A percentile compares a stretch with the other conserved stretches of the same genome.
Evolutionary conservation across 805 yeast species (phyloP).

Genomic region (Debaryomyces prosopidis): DNA sequence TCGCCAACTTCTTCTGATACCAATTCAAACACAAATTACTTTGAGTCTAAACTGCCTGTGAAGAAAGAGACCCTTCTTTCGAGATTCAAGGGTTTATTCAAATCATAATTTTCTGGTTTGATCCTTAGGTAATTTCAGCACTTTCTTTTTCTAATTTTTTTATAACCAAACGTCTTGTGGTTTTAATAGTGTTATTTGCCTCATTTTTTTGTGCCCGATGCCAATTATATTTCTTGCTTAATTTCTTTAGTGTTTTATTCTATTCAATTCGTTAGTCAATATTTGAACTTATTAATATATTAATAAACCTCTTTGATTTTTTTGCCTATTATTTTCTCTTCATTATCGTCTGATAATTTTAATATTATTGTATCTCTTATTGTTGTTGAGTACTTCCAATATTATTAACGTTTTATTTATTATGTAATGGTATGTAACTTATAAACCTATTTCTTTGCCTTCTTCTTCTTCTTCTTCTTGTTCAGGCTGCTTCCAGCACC

Average conservation of each 20-base stretch:
- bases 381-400: neutral
- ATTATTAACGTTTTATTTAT: neutral
- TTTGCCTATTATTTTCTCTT: neutral
- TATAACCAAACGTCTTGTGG: too few relatives aligned
- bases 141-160: too few relatives aligned
- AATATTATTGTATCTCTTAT: neutral
- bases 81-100: conserved; percentile 34
- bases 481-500: conserved; percentile 8
- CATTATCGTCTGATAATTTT: neutral
- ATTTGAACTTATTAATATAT: neutral
- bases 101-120: conserved; percentile 7
- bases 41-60: conserved; percentile 3
- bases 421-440: neutral
- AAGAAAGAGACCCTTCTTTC: conserved; percentile 29
- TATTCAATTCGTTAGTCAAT: conserved; percentile 1
- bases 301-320: neutral
- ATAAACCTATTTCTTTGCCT: conserved; percentile 26
- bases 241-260: conserved; percentile 2
- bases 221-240: neutral
- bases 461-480: conserved; percentile 29
- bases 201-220: too few relatives aligned
- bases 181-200: too few relatives aligned
- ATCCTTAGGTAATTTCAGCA: too few relatives aligned
- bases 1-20: conserved; percentile 7
- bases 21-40: neutral